phyloP scores from a whole-genome alignment of 2,329 filamentous ascomycete species.

The Karstenula rhodostoma region DNA sequence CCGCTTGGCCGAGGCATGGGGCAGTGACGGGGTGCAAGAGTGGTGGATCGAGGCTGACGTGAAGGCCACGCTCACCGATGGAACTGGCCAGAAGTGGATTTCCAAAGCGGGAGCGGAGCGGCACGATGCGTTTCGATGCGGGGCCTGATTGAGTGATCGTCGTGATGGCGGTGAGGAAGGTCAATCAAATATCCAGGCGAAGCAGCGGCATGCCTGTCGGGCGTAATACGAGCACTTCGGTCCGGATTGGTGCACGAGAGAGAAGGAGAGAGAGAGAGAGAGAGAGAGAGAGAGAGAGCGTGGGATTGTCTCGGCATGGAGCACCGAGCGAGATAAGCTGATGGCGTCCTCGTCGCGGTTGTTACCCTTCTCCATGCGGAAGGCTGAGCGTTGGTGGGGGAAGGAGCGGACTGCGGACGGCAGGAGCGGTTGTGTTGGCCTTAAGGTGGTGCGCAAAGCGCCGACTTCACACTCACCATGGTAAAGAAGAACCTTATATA shows the following conservation, averaged over 20 bases:
- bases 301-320: background rate
- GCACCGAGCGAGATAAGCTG: constrained; percentile 3
- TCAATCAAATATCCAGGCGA: background rate
- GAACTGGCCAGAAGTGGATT: background rate
- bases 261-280: no score
- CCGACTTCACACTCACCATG: background rate
- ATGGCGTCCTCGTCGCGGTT: constrained; percentile 1
- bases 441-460: background rate
- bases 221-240: background rate
- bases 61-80: constrained; percentile 9
- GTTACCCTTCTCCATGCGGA: background rate
- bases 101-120: constrained; percentile 28
- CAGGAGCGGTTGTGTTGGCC: constrained; percentile 4
- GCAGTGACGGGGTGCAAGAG: background rate
- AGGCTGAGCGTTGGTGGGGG: background rate
- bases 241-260: background rate
- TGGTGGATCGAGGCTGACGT: background rate
- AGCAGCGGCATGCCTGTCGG: constrained; percentile 1
- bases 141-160: constrained; percentile 1
- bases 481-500: background rate
- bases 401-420: constrained; percentile 9
- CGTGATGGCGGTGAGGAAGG: constrained; percentile 1
- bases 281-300: no score
- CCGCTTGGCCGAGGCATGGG: background rate
- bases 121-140: constrained; percentile 16